phyloP scores from a whole-genome alignment of 2,329 filamentous ascomycete species.

The Emergomyces africanus region DNA sequence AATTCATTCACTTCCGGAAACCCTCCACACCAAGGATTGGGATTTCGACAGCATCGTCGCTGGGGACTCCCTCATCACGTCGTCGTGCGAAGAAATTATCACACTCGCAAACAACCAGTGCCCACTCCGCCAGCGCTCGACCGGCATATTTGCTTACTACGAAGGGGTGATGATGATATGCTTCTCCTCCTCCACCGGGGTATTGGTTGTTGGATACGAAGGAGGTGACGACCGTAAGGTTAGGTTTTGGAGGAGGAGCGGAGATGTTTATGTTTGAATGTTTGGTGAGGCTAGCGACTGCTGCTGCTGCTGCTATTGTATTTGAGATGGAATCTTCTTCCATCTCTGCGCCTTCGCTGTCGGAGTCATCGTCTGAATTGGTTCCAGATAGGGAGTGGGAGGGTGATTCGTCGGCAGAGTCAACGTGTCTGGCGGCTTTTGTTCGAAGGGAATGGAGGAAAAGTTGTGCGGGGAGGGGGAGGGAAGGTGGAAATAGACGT shows the following conservation, averaged over 20 bases:
- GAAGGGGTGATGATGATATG: constrained; percentile 17
- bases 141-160: constrained; percentile 45
- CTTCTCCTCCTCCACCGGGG: constrained; percentile 15
- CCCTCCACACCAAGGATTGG: constrained; percentile 50
- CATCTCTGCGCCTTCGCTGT: constrained; percentile 9
- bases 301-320: background rate
- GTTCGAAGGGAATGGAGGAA: constrained; percentile 32
- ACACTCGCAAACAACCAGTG: constrained; percentile 47
- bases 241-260: background rate
- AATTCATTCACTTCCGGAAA: constrained; percentile 36
- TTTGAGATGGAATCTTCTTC: constrained; percentile 4
- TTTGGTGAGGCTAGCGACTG: background rate
- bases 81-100: constrained; percentile 51
- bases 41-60: constrained; percentile 46
- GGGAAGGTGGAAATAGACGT: constrained; percentile 42
- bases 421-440: constrained; percentile 6
- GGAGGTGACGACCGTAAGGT: background rate
- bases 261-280: background rate
- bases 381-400: constrained; percentile 10
- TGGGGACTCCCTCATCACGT: constrained; percentile 48
- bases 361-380: constrained; percentile 10
- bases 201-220: constrained; percentile 11
- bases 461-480: constrained; percentile 44
- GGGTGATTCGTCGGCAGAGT: constrained; percentile 9
- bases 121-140: constrained; percentile 52